phyloP scores from a whole-genome alignment of 148 eudicot genomes.

The Oxyria digyna region DNA sequence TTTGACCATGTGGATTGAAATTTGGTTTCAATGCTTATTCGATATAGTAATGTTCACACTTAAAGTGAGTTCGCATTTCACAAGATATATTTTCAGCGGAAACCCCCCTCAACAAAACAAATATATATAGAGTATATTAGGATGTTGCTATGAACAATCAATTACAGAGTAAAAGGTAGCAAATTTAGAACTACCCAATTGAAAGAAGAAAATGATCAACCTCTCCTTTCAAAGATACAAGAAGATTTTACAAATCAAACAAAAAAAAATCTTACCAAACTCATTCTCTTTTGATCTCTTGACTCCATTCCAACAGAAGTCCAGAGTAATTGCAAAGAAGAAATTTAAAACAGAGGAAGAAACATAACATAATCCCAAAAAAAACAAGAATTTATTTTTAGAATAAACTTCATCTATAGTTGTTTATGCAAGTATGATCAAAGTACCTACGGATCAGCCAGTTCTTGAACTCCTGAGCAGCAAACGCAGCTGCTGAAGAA shows the following conservation, averaged over 20 bases:
- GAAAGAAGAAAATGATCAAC: not conserved
- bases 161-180: not conserved
- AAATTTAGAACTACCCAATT: not conserved
- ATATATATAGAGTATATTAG: too few relatives aligned
- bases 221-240: not conserved
- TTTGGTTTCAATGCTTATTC: too few relatives aligned
- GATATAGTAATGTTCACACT: too few relatives aligned
- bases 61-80: too few relatives aligned
- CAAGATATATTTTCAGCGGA: too few relatives aligned
- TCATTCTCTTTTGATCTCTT: not conserved
- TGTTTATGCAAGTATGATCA: not conserved
- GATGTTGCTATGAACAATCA: constrained; percentile 3
- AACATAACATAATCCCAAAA: not conserved
- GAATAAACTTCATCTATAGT: not conserved
- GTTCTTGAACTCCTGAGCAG: not conserved
- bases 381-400: not conserved
- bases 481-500: constrained; percentile 4
- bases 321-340: not conserved
- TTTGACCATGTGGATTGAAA: too few relatives aligned
- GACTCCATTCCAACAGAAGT: not conserved
- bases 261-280: not conserved
- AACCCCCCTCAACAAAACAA: too few relatives aligned
- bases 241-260: not conserved
- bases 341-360: not conserved
- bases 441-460: not conserved